Base-by-base conservation (phyloP, 805 yeast genomes). In the Pichia kluyveri region DNA sequence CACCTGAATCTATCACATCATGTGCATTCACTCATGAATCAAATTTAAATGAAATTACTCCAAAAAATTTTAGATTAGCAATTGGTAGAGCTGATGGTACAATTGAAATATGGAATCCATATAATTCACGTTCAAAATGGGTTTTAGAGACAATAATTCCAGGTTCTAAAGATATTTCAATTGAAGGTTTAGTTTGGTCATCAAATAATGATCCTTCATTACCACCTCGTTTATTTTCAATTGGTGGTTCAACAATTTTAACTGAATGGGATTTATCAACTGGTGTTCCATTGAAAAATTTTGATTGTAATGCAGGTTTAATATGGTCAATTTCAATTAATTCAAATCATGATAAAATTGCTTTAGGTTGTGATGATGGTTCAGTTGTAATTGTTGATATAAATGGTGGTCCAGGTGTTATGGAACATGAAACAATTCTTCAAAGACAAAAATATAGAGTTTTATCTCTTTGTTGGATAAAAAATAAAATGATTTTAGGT, bases 301-400 rank as follows among this genome's bases (percentile, higher is more conserved):
- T 81, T 59, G 96, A 90, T 61, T 87, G 96, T 69, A 87, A 89
- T 61, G 86, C 96, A 3, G 97, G 98, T 36, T 82, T 88, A 17
- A 84, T 89, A 47, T 93, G 99, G 99, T 86, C 95, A 8, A 66
- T 90, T 42, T 80, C 84, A 5, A 78, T 80, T 23, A 82, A 80
- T 53, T 73, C 75, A 26, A 68, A 75, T 23, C 85, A 82, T 42
- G 67, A 74, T 50, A 79, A 73, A 56, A 68, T 93, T 36, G 87
- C 96, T 1, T 86, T 86, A 0, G 99, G 98, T 4, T 91, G 98
- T 65, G 99, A 93, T 56, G 95, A 90, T 60, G 99, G 99, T 26
- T 73, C 87, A 8, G 89, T 91, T 10, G 95, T 86, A 1, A 64
- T 93, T 5, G 72, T 89, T 17, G 88, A 88, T 59, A 79, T 90